Evolutionary conservation across 805 yeast genomes (phyloP).

Genomic region (Lipomyces sp.): DNA sequence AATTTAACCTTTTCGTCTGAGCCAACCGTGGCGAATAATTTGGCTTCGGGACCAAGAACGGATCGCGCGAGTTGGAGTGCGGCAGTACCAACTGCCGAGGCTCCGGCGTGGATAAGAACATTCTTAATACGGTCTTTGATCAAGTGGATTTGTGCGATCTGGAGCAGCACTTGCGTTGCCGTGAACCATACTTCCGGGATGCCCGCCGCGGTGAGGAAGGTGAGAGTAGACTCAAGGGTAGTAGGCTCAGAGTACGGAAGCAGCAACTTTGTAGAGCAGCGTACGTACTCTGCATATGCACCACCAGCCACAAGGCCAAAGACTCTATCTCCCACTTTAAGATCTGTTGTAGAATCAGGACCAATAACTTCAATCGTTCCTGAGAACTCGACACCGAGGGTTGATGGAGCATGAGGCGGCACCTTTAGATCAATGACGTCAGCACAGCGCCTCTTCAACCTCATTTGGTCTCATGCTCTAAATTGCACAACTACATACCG

Average conservation of each 20-base stretch:
- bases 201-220: constrained; percentile 43
- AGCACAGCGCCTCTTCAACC: not conserved
- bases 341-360: constrained; percentile 41
- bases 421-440: constrained; percentile 18
- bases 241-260: constrained; percentile 38
- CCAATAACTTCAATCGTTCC: constrained; percentile 41
- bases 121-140: constrained; percentile 39
- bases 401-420: constrained; percentile 43
- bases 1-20: constrained; percentile 40
- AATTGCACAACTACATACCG: constrained; percentile 23
- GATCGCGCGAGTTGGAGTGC: constrained; percentile 46
- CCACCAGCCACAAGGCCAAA: constrained; percentile 49
- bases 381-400: constrained; percentile 49
- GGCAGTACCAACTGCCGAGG: constrained; percentile 47
- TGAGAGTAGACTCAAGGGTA: constrained; percentile 24
- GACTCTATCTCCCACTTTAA: constrained; percentile 45
- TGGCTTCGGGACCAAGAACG: constrained; percentile 44
- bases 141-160: constrained; percentile 41
- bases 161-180: constrained; percentile 45
- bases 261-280: constrained; percentile 41
- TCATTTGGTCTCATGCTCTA: not conserved
- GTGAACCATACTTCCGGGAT: constrained; percentile 49
- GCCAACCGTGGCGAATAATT: constrained; percentile 46
- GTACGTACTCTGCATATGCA: constrained; percentile 48
- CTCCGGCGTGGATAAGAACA: constrained; percentile 47